Percentiles rank a stretch among this genome's conserved stretches.
Evolutionary conservation across 2,329 filamentous ascomycete species (phyloP).

Genomic region (Aspergillus sojae): DNA sequence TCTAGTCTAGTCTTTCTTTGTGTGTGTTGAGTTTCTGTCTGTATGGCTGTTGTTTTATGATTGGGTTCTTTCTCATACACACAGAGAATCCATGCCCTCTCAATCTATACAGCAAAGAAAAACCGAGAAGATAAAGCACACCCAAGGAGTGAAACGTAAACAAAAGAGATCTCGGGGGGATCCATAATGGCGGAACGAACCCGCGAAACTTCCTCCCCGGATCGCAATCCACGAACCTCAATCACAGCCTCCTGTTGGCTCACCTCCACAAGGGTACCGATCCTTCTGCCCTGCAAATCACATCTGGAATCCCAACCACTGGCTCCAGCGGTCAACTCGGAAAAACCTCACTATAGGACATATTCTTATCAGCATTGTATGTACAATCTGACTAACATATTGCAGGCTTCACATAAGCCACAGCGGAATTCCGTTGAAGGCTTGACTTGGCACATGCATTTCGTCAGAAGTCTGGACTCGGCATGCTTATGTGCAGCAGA

Average conservation of each 20-base stretch:
- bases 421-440: background rate
- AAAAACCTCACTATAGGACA: too few relatives aligned
- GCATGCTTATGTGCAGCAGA: background rate
- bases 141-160: background rate
- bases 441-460: background rate
- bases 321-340: background rate
- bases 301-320: background rate
- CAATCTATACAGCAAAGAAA: background rate
- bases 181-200: background rate
- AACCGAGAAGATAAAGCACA: background rate
- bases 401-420: background rate
- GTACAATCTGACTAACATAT: background rate
- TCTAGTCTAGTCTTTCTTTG: too few relatives aligned
- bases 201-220: background rate
- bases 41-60: too few relatives aligned
- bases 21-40: too few relatives aligned
- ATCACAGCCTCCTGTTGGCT: background rate
- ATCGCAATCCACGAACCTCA: background rate
- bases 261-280: background rate
- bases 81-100: too few relatives aligned
- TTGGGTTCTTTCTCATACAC: too few relatives aligned
- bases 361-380: background rate
- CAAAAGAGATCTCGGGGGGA: background rate
- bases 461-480: background rate
- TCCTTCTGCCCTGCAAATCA: constrained; percentile 5